Percentiles rank a stretch among this genome's conserved stretches.
These are phyloP conservation scores for Anisodus acutangulus DNA, from an alignment of 257 asterid genomes.

Conservation along the genomic window DNA sequence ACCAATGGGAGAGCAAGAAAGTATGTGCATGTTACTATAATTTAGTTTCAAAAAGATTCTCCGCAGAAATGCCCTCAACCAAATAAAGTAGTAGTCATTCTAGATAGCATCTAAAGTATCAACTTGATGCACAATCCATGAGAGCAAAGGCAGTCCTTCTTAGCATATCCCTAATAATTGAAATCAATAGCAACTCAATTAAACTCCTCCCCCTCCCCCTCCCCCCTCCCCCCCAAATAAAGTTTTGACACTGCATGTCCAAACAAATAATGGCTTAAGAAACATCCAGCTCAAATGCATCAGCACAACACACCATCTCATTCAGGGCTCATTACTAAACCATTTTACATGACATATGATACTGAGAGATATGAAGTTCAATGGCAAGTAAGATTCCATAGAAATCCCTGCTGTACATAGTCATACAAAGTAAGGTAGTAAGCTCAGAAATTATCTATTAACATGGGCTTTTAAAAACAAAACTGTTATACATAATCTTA, in stretches of 20 bases:
- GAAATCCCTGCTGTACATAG: neutral
- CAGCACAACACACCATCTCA: neutral
- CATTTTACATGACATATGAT: neutral
- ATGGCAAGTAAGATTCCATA: neutral
- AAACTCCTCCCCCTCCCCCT: neutral
- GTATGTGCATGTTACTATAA: neutral
- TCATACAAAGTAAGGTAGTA: neutral
- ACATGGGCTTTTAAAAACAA: neutral
- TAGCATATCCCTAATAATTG: neutral
- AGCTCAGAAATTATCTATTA: slow-evolving; percentile 9
- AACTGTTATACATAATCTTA: neutral
- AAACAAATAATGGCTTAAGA: slow-evolving; percentile 15
- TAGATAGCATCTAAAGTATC: neutral
- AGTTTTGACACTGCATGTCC: neutral
- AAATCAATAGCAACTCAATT: slow-evolving; percentile 4
- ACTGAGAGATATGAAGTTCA: slow-evolving; percentile 22
- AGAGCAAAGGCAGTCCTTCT: neutral
- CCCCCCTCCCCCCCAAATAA: neutral
- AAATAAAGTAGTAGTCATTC: neutral
- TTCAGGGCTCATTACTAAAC: neutral
- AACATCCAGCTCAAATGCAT: neutral
- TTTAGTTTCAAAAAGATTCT: neutral
- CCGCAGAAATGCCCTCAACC: neutral
- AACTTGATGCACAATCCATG: neutral
- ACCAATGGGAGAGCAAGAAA: slow-evolving; percentile 18